Percentiles rank a stretch among this genome's conserved stretches.
Evolutionary conservation across 805 yeast genomes (phyloP).

Genomic region (Kazachstania taianensis): DNA sequence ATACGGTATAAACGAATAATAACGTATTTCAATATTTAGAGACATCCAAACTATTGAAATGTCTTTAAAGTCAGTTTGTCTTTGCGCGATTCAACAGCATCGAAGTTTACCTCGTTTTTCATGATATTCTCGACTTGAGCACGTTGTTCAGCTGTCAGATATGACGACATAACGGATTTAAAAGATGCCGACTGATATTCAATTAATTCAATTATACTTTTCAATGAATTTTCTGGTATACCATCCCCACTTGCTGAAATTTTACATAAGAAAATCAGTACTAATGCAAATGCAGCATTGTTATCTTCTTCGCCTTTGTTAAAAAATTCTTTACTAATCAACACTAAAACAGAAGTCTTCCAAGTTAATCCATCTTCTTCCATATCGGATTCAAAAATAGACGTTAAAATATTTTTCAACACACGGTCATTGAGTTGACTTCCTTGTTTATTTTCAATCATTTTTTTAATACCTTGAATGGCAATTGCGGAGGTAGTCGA

Average conservation of each 20-base stretch:
- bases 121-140: conserved; percentile 12
- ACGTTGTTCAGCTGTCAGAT: not conserved
- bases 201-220: not conserved
- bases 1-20: too few species aligned
- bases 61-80: not conserved
- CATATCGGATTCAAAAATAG: not conserved
- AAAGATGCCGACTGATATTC: not conserved
- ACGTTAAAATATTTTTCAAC: not conserved
- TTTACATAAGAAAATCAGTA: not conserved
- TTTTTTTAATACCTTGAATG: conserved; percentile 52
- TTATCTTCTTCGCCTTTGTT: not conserved
- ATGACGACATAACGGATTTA: not conserved
- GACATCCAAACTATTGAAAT: not conserved
- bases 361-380: not conserved
- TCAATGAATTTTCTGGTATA: not conserved
- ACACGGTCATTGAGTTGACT: too few species aligned
- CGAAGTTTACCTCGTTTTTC: conserved; percentile 28
- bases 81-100: not conserved
- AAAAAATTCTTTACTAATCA: not conserved
- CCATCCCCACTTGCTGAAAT: not conserved
- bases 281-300: not conserved
- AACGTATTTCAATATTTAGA: too few species aligned
- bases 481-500: conserved; percentile 33
- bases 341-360: not conserved
- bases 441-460: conserved; percentile 30